A percentile compares a stretch with the other conserved stretches of the same genome.
These are phyloP conservation scores for Alternaria rosae DNA, from an alignment of 2,329 filamentous ascomycete species.

Conservation along the genomic window DNA sequence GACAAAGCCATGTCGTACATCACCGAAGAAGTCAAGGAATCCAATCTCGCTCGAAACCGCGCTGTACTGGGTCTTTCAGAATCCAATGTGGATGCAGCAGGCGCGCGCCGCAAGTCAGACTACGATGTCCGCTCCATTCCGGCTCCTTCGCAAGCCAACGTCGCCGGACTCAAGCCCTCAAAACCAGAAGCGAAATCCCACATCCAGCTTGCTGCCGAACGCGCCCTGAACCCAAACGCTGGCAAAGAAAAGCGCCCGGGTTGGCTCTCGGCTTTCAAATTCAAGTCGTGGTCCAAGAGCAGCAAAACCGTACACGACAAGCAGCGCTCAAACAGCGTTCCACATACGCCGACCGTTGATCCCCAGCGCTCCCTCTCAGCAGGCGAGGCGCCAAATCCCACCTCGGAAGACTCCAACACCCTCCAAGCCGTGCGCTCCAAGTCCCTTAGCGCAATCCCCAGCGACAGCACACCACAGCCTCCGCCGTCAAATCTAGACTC, in stretches of 20 bases:
- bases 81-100: constrained; percentile 9
- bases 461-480: constrained; percentile 11
- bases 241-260: constrained; percentile 39
- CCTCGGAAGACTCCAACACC: constrained; percentile 22
- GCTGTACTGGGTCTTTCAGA: constrained; percentile 23
- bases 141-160: neutral
- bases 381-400: constrained; percentile 10
- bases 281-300: constrained; percentile 38
- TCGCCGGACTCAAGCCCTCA: neutral
- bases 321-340: constrained; percentile 31
- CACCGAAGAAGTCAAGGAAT: constrained; percentile 43
- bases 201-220: constrained; percentile 32
- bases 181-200: constrained; percentile 26
- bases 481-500: constrained; percentile 34
- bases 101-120: constrained; percentile 33
- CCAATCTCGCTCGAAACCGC: constrained; percentile 27
- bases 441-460: constrained; percentile 43
- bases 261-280: constrained; percentile 42
- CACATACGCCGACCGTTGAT: constrained; percentile 22
- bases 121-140: constrained; percentile 25
- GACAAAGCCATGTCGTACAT: constrained; percentile 55
- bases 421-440: constrained; percentile 44
- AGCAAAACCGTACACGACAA: constrained; percentile 24
- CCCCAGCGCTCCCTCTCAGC: constrained; percentile 41
- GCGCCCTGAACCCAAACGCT: constrained; percentile 22